Evolutionary conservation across 1,284 basidiomycete genomes (phyloP), one percentile per base, ranked within the genome.

Genomic region (Exobasidium rhododendri): DNA sequence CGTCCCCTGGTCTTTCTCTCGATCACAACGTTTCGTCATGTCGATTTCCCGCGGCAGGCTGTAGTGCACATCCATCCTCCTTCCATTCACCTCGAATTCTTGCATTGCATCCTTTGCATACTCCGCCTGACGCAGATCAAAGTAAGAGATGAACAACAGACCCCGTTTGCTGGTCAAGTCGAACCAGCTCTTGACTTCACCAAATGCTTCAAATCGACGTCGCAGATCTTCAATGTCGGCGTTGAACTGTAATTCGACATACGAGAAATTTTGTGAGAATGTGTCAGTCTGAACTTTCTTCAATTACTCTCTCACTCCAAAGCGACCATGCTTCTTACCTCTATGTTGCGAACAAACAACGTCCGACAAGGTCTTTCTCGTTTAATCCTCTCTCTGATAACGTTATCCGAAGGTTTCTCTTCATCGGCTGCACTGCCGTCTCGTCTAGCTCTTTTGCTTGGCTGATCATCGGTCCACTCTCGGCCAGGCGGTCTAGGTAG

Each of bases 61-160:
- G 82, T 93, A 98, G 80, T 98, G 94, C 0, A 98, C 94, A 83
- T 98, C 94, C 79, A 97, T 94, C 89, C 94, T 62, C 7, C 73
- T 68, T 30, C 68, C 67, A 32, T 49, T 35, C 4, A 64, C 31
- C 11, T 10, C n/a, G 22, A 22, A 44, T 32, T 44, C 58, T 22
- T 65, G 59, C 58, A 60, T 29, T 44, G 30, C 35, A 14, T 14
- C 26, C 40, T 59, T 65, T 5, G 54, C 49, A n/a, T 44, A 6
- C 22, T 49, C 4, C 40, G 49, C 29, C 10, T 32, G 20, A 35
- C 31, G 52, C 2, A 24, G n/a, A 43, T 51, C 44, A 30, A 83
- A 97, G 79, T 91, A 98, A 57, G 94, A 97, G 58, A 97, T 89
- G 81, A 98, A 98, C 4, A 94, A 89, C 89, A 98, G 94, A 20